Evolutionary conservation across 352 stramenopile species (phyloP), one percentile per base, ranked within the genome.

Genomic region (Pythium rishiriense): DNA sequence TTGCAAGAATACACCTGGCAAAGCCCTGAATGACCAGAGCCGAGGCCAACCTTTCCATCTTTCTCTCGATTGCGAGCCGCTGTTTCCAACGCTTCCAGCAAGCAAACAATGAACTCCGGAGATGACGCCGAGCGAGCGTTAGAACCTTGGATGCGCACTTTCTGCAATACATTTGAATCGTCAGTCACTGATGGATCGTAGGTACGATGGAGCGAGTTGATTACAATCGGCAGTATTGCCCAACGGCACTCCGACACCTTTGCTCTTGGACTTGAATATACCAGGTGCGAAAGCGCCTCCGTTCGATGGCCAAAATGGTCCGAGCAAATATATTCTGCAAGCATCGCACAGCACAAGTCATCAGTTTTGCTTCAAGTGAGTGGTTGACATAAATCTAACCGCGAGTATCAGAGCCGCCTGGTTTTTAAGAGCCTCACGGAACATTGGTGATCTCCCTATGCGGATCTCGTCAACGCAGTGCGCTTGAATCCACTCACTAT

Each of bases 11-110:
- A 11, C 67, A 55, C 11, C 77, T 71, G 21, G 71, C 39, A 69
- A 79, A 88, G n/a, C 76, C 87, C 64, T 91, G 81, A 43, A 93
- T 72, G 1, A 67, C 72, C 14, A 79, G 41, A 17, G 68, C 41
- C n/a, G 75, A 79, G 21, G 80, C 83, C 14, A 87, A 57, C 1
- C 33, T 14, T 58, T 91, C 83, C 15, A 73, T 37, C 0, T 79
- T 67, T 1, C 28, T 66, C 43, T 89, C 58, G 15, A 79, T 50
- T 12, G 33, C 17, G 0, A 59, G 29, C 15, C 48, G 22, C 10
- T 31, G 9, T 22, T 56, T 68, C 82, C 82, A 91, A 4, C 48
- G 48, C 0, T 54, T 22, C 80, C 76, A 91, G 4, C 58, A 56
- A 4, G 45, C 49, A 24, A 70, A 60, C 0, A 82, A 41, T 41